Base-by-base conservation (phyloP, 495 filamentous ascomycete genomes). In the Penicillium antarcticum region DNA sequence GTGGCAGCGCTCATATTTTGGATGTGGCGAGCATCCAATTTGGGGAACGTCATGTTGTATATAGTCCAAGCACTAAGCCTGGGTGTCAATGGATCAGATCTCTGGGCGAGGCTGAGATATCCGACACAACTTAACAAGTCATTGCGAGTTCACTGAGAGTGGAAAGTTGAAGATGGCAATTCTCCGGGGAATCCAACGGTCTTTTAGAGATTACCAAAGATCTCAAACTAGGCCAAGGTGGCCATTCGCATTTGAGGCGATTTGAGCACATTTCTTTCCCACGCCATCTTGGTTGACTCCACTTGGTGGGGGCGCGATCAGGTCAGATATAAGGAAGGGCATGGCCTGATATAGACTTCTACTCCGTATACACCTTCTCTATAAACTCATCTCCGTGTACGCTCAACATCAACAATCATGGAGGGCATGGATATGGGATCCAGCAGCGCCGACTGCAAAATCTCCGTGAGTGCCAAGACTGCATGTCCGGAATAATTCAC, bases 1-100 rank as follows among this genome's bases (percentile, higher is more conserved):
- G 69, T 56, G 12, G 72, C 76, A 31, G 61, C 44, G 47, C 51
- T 57, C 47, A 65, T 57, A 42, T 75, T 58, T 43, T 75, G 72
- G 48, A 73, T 75, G 48, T 76, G 74, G 32, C 58, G 58, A 24
- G 36, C 34, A 34, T 40, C 24, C 16, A 58, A 26, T 31, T 36
- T 48, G 14, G 42, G 21, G 16, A 23, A 41, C 24, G 53, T 36
- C 57, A 60, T 60, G 19, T 5, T 47, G 53, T 21, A 39, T 13
- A 12, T 29, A 29, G 8, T 9, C 26, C 26, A 29, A 29, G 26
- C 5, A 29, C 6, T 29, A 29, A 7, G 26, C 26, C 26, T 8
- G 26, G 26, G 26, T 29, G 8, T 29, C 26, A 29, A 29, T 29
- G 26, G 26, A 29, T 0, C 26, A 29, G 9, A 29, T 29, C 26